Conservation (phyloP, 345 rosid species). For the Abelmoschus esculentus region DNA sequence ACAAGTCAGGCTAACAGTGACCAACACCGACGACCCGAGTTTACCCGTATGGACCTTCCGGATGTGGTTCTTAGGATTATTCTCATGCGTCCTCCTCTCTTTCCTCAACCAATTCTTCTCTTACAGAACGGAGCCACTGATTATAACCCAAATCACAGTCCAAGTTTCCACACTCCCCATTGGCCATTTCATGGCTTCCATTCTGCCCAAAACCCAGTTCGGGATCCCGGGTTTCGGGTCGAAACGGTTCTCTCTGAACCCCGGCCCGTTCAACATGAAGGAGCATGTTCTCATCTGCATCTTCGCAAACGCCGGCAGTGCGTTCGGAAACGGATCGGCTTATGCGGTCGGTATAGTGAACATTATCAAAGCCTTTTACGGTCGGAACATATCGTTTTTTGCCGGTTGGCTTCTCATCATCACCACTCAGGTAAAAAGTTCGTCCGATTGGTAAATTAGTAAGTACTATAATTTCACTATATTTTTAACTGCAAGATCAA, state of each 20-base stretch:
- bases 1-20: neutral
- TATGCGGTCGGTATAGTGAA: neutral
- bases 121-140: neutral
- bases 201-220: neutral
- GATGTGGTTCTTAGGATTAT: neutral
- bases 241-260: neutral
- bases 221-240: neutral
- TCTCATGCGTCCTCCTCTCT: neutral
- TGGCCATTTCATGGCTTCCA: neutral
- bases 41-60: neutral
- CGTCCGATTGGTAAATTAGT: too few relatives aligned
- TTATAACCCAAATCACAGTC: neutral
- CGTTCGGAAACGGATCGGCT: neutral
- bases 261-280: neutral
- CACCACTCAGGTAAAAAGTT: neutral
- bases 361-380: neutral
- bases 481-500: neutral
- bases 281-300: neutral
- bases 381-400: neutral
- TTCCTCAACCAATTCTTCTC: neutral
- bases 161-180: neutral
- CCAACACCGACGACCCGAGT: neutral
- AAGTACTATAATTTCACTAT: too few relatives aligned
- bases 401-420: neutral
- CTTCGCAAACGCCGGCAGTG: neutral